Evolutionary conservation across 139 green algal genomes (phyloP).

Genomic region (Chlamydomonas sphaeroides): DNA sequence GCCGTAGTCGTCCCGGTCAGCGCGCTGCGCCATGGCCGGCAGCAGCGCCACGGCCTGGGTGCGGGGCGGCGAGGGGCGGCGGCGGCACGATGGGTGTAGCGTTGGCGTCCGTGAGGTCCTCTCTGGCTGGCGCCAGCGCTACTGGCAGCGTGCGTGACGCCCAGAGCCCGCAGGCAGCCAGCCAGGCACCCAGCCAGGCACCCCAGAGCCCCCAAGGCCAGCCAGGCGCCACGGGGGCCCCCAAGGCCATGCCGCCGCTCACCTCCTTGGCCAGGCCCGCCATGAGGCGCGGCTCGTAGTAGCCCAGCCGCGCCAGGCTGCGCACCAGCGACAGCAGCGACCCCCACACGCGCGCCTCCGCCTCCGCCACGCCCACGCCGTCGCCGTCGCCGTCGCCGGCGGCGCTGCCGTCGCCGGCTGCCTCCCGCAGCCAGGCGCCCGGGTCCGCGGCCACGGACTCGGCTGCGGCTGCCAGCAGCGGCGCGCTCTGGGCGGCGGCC

Average conservation of each 20-base stretch:
- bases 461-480: neutral
- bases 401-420: no score
- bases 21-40: neutral
- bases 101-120: no score
- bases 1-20: neutral
- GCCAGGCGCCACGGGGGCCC: no score
- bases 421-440: neutral
- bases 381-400: neutral
- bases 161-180: no score
- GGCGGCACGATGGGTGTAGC: no score
- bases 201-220: no score
- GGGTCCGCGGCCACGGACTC: neutral
- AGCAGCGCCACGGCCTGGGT: conserved; percentile 19
- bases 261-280: neutral
- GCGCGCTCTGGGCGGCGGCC: neutral
- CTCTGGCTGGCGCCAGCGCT: no score
- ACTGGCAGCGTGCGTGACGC: no score
- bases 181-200: no score
- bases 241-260: no score
- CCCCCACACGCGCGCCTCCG: neutral
- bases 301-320: neutral
- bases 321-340: neutral
- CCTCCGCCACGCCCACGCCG: neutral
- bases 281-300: conserved; percentile 28
- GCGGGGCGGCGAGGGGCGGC: no score